phyloP scores from a whole-genome alignment of 495 filamentous ascomycete genomes.

The Cercophora scortea region DNA sequence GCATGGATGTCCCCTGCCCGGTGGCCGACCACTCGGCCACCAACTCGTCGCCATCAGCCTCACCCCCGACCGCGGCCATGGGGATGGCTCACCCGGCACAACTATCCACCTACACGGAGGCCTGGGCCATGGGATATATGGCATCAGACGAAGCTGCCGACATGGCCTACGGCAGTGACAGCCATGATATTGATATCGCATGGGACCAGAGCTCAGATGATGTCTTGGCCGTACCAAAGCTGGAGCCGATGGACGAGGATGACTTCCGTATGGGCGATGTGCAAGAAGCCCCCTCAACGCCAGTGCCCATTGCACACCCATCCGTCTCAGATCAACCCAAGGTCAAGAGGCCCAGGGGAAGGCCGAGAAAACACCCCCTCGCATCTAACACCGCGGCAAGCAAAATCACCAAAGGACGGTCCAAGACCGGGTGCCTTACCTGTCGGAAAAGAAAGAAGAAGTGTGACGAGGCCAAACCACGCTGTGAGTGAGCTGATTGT shows the following conservation, averaged over 20 bases:
- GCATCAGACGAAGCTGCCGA: slow-evolving; percentile 20
- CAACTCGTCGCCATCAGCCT: slow-evolving; percentile 20
- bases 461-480: slow-evolving; percentile 86
- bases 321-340: slow-evolving; percentile 19
- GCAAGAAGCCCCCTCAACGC: slow-evolving; percentile 31
- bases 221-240: slow-evolving; percentile 29
- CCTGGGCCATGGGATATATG: slow-evolving; percentile 26
- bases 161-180: slow-evolving; percentile 2
- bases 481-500: slow-evolving; percentile 47
- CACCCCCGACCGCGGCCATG: slow-evolving; percentile 24
- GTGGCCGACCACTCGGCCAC: slow-evolving; percentile 13
- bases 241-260: slow-evolving; percentile 41
- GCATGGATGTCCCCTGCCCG: slow-evolving; percentile 28
- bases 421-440: slow-evolving; percentile 90
- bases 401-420: slow-evolving; percentile 78
- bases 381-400: slow-evolving; percentile 36
- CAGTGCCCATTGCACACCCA: slow-evolving; percentile 3
- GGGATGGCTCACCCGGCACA: slow-evolving; percentile 26
- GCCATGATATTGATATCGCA: slow-evolving; percentile 21
- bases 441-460: slow-evolving; percentile 94
- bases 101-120: slow-evolving; percentile 21
- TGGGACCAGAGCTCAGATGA: slow-evolving; percentile 32
- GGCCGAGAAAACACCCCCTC: slow-evolving; percentile 77
- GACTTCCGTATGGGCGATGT: slow-evolving; percentile 39
- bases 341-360: slow-evolving; percentile 59